Percentiles rank a stretch among this genome's conserved stretches.
Conservation (phyloP, 2,329 filamentous ascomycete species). For the Fusarium duplospermum region DNA sequence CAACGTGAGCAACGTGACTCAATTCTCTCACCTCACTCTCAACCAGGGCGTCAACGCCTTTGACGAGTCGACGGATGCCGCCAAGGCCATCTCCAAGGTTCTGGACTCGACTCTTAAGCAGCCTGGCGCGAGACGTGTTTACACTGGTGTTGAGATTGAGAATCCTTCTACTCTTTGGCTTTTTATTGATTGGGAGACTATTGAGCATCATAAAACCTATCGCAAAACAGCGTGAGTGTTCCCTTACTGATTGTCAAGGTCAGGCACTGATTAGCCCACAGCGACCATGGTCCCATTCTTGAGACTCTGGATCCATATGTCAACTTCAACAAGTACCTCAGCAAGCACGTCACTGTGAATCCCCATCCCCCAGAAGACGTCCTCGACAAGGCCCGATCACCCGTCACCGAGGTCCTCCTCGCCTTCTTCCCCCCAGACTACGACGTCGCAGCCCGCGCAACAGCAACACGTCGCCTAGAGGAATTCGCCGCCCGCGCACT, state of each 20-base stretch:
- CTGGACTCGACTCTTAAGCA: slow-evolving; percentile 36
- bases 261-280: neutral
- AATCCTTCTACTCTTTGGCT: slow-evolving; percentile 39
- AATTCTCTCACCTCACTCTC: slow-evolving; percentile 36
- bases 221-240: slow-evolving; percentile 29
- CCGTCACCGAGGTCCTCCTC: slow-evolving; percentile 36
- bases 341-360: slow-evolving; percentile 38
- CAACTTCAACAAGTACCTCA: slow-evolving; percentile 27
- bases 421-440: slow-evolving; percentile 40
- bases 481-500: slow-evolving; percentile 31
- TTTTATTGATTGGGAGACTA: slow-evolving; percentile 43
- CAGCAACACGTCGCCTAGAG: slow-evolving; percentile 27
- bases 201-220: slow-evolving; percentile 35
- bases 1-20: slow-evolving; percentile 35
- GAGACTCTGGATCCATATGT: slow-evolving; percentile 33
- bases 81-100: slow-evolving; percentile 26
- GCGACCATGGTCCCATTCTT: slow-evolving; percentile 23
- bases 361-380: slow-evolving; percentile 39
- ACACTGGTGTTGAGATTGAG: slow-evolving; percentile 41
- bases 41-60: slow-evolving; percentile 32
- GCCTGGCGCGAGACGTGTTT: slow-evolving; percentile 38
- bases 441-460: slow-evolving; percentile 29
- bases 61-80: slow-evolving; percentile 19
- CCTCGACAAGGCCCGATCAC: slow-evolving; percentile 33
- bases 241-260: accelerated